These are phyloP conservation scores for Tetrahymena borealis DNA, from an alignment of 73 alveolate genomes.

Conservation along the genomic window DNA sequence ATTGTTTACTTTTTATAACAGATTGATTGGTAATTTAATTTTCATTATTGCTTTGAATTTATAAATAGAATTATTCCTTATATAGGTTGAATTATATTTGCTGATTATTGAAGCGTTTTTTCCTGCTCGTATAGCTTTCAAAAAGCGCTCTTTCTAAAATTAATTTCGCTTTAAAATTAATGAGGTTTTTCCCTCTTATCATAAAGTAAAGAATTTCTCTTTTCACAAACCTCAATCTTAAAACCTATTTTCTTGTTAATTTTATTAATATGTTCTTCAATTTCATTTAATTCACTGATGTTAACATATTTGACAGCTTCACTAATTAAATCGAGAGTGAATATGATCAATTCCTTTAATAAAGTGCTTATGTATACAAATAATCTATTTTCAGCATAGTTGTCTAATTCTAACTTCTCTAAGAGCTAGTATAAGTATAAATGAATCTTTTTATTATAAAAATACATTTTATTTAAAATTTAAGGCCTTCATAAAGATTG, in stretches of 20 bases:
- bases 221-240: background rate
- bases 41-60: too few species aligned
- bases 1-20: too few species aligned
- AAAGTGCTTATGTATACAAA: background rate
- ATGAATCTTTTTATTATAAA: background rate
- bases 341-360: background rate
- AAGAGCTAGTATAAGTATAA: background rate
- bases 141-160: background rate
- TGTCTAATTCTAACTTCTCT: background rate
- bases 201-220: background rate
- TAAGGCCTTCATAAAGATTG: too few species aligned
- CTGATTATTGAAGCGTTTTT: too few species aligned
- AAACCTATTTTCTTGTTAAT: background rate
- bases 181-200: background rate
- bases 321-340: background rate
- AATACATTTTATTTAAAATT: too few species aligned
- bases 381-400: background rate
- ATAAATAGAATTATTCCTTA: too few species aligned
- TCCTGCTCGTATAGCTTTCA: too few species aligned
- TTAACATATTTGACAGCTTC: background rate
- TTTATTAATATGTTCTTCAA: background rate
- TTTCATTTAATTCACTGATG: background rate
- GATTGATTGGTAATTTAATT: too few species aligned
- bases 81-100: too few species aligned
- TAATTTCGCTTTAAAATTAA: background rate